These are phyloP conservation scores for Pichia sp. DNA, from an alignment of 1,139 yeast genomes.

Conservation along the genomic window DNA sequence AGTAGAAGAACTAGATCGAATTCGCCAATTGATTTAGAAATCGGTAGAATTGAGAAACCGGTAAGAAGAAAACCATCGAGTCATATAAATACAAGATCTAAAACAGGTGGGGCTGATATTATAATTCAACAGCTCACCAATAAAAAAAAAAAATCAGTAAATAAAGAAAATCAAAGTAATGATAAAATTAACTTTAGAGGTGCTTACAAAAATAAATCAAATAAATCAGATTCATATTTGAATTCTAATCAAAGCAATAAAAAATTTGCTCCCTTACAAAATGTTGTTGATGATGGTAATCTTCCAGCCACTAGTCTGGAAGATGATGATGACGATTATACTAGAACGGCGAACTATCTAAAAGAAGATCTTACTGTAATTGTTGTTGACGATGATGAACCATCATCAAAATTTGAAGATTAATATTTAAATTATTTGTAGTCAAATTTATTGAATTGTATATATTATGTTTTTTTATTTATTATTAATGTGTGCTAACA, in stretches of 20 bases:
- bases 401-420: background rate
- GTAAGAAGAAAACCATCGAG: background rate
- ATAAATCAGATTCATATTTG: background rate
- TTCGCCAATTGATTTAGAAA: background rate
- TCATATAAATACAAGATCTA: background rate
- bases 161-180: background rate
- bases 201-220: background rate
- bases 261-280: background rate
- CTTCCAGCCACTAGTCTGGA: background rate
- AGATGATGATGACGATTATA: background rate
- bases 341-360: background rate
- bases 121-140: background rate
- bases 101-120: background rate
- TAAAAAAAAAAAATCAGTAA: background rate
- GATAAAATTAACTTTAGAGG: background rate
- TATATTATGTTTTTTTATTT: background rate
- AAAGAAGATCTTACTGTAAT: background rate
- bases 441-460: background rate
- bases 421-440: background rate
- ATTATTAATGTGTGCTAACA: background rate
- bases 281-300: background rate
- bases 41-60: background rate
- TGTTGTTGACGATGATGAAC: background rate
- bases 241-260: background rate
- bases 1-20: background rate